phyloP scores from a whole-genome alignment of 257 asterid species.

The Paulownia fortunei region DNA sequence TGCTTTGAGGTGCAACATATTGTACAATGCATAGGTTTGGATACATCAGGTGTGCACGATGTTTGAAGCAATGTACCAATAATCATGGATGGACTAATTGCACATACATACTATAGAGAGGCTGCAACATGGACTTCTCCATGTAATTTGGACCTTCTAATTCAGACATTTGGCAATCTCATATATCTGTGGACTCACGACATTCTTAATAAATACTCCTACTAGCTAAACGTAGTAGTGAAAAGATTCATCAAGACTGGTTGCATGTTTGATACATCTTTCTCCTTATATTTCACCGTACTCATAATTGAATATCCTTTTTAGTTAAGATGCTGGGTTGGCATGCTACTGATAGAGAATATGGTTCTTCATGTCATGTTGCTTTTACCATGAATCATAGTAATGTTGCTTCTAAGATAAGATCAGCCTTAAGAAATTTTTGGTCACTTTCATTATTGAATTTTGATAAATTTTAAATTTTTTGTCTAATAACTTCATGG shows the following conservation, averaged over 20 bases:
- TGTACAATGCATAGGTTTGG: neutral
- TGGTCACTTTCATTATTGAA: neutral
- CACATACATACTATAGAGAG: neutral
- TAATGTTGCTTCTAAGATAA: neutral
- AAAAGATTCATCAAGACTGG: neutral
- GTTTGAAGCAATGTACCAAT: neutral
- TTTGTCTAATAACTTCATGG: neutral
- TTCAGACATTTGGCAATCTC: constrained; percentile 1
- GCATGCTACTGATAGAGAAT: neutral
- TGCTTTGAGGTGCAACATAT: neutral
- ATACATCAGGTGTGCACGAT: neutral
- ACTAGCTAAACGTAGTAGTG: neutral
- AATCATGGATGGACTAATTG: neutral
- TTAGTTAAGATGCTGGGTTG: neutral
- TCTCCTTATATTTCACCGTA: neutral
- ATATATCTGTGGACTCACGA: neutral
- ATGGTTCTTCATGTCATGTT: constrained; percentile 9
- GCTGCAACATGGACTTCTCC: neutral
- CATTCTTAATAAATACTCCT: neutral
- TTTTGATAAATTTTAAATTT: neutral
- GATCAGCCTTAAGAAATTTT: constrained; percentile 1
- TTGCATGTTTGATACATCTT: neutral
- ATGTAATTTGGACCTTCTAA: constrained; percentile 6
- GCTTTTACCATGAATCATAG: neutral
- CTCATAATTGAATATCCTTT: neutral